Base-by-base conservation (phyloP, 1,139 yeast species). In the Zhuliangozyma parablackwelliae region DNA sequence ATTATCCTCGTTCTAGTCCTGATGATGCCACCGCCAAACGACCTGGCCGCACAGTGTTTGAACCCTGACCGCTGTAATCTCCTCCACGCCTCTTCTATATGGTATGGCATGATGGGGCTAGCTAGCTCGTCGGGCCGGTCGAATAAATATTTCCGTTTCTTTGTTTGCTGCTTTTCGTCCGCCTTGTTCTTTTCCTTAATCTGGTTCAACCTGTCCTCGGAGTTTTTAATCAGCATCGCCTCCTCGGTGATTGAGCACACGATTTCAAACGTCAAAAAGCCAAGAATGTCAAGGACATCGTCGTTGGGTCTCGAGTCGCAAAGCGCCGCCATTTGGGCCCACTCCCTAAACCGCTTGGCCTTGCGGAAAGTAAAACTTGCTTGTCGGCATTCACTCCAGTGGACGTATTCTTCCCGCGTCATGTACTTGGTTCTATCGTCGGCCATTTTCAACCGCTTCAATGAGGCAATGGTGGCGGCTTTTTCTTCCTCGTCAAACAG, bases 301-400 rank as follows among this genome's bases (percentile, higher is more conserved):
- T 92, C 98, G 54, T 86, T 87, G 3, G 97, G 96, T 51, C 94
- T 78, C 16, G 94, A 79, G 46, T 94, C 98, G 13, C 95, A 84
- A 33, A 94, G 63, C 39, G 80, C 84, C 0, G 88, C 65, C 35
- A 92, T 78, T 13, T 94, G 95, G 7, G 96, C 94, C 98, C 98
- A 92, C 55, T 92, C 99, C 53, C 95, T 75, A 56, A 92, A 92
- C 53, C 97, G 69, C 57, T 90, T 88, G 12, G 86, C 87, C 58
- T 94, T 92, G 50, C 97, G 73, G 53, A 89, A 92, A 0, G 98
- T 94, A 56, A 92, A 94, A 39, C 95, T 82, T 1, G 98, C 98
- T 58, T 92, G 98, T 47, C 99, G 78, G 63, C 98, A 92, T 56
- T 92, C 99, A 10, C 96, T 85, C 97, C 97, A 92, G 58, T 94